phyloP scores from a whole-genome alignment of 768 basidiomycete genomes.

The Leccinum broughii region DNA sequence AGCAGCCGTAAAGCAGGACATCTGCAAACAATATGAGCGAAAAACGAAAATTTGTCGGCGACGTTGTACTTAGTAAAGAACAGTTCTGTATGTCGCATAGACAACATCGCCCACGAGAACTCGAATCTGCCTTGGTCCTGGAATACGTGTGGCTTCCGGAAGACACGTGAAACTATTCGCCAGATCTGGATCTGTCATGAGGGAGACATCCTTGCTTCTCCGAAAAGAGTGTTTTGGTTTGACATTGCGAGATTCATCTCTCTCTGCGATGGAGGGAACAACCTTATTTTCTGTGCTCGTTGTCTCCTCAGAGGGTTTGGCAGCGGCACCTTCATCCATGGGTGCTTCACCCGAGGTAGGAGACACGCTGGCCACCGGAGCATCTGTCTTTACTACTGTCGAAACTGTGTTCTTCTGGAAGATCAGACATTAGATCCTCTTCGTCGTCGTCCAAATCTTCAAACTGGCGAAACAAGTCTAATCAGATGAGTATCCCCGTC shows the following conservation, averaged over 20 bases:
- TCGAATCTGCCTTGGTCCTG: constrained; percentile 51
- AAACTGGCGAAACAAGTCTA: constrained; percentile 40
- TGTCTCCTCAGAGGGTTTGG: constrained; percentile 5
- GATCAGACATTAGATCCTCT: constrained; percentile 41
- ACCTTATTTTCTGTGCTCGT: neutral
- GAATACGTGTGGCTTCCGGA: constrained; percentile 10
- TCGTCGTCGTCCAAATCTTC: constrained; percentile 57
- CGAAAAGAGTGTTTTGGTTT: constrained; percentile 38
- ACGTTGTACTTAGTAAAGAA: constrained; percentile 72
- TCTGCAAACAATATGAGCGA: constrained; percentile 38
- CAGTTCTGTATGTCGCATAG: constrained; percentile 63
- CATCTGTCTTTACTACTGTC: constrained; percentile 31
- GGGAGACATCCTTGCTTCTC: constrained; percentile 25
- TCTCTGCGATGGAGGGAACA: neutral
- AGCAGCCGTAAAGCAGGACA: constrained; percentile 59
- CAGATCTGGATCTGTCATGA: constrained; percentile 17
- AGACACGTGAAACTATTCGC: neutral
- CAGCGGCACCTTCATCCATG: constrained; percentile 6
- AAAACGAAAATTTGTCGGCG: neutral
- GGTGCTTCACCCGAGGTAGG: neutral
- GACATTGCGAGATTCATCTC: constrained; percentile 30
- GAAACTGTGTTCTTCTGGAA: constrained; percentile 34
- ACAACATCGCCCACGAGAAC: constrained; percentile 59
- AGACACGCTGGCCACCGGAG: constrained; percentile 6
- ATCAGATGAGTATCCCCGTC: constrained; percentile 52